Conservation (phyloP, 2,329 filamentous ascomycete genomes). For the Hypoxylon sp. region DNA sequence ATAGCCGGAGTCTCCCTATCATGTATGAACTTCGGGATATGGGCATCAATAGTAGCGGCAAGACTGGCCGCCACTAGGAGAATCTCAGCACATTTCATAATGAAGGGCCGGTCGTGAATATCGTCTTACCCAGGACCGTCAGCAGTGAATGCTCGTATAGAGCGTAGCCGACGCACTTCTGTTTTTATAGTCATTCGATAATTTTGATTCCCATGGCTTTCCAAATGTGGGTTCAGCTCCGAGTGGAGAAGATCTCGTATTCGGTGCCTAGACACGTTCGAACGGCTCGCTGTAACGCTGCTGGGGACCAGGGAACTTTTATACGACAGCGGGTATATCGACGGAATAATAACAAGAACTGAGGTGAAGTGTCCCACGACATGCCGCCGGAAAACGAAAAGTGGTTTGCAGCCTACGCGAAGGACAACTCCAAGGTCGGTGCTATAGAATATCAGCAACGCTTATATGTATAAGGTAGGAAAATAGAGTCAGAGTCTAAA, state of each 20-base stretch:
- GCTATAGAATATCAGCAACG: too few relatives aligned
- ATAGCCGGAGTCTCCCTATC: conserved; percentile 15
- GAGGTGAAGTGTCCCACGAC: too few relatives aligned
- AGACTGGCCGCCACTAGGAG: conserved; percentile 20
- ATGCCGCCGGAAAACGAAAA: too few relatives aligned
- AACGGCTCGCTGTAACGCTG: conserved; percentile 27
- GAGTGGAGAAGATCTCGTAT: conserved; percentile 41
- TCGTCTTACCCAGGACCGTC: background rate
- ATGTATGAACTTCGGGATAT: background rate
- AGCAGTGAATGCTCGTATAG: background rate
- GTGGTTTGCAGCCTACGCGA: too few relatives aligned
- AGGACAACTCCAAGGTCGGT: too few relatives aligned
- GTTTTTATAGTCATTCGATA: conserved; percentile 8
- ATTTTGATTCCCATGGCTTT: conserved; percentile 3
- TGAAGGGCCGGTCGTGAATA: background rate
- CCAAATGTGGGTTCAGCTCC: conserved; percentile 22
- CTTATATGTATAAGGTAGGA: too few relatives aligned
- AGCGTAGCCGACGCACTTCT: background rate
- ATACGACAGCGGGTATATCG: conserved; percentile 2
- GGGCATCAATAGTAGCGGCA: conserved; percentile 12
- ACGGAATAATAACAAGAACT: conserved; percentile 1
- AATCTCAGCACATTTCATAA: conserved; percentile 22
- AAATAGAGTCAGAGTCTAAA: too few relatives aligned
- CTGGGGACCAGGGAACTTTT: background rate
- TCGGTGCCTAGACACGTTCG: conserved; percentile 21